Base-by-base conservation (phyloP, 2,329 filamentous ascomycete species). In the Neodidymelliopsis sp. region DNA sequence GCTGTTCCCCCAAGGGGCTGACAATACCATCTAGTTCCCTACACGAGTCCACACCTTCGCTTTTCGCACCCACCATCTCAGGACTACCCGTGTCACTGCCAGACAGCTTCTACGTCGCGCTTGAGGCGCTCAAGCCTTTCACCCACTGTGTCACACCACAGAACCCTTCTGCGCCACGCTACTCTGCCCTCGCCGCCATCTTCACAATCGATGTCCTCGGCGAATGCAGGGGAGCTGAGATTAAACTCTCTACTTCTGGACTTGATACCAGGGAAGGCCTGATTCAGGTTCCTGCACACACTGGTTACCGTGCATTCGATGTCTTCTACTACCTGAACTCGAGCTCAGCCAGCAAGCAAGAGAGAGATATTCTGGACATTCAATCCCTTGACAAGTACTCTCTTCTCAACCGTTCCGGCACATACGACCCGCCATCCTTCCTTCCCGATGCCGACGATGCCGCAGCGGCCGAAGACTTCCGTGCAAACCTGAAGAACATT, bases 281-380 rank as follows among this genome's bases (percentile, higher is more conserved):
- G 9, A 78, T 97, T 12, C 85, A 89, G 47, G 84, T 99, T 12
- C 90, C 94, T 0, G 74, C 85, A 0, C 86, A 96, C 67, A 68
- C 85, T 6, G 94, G 94, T 10, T 91, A 91, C 73, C 87, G 94
- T 55, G 94, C 93, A 3, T 99, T 99, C 62, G 93, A 99, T 67
- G 94, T 96, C 38, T 97, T 99, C 69, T 97, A 99, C 76, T 97
- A 97, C 65, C 84, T 99, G 1, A 81, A 97, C 30, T 95, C 92
- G 0, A 91, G 89, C n/a, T 89, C 90, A 0, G 96, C 94, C 0
- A 94, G 90, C 1, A 85, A 88, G 4, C 87, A 91, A 2, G 94
- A 99, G 75, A 82, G 91, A 46, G 93, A 97, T 69, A 96, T 92
- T 53, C 77, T 99, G 11, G 86, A 88, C 19, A 81, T 99, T 22